A percentile compares a stretch with the other conserved stretches of the same genome.
Conservation (phyloP, 331 rosid genomes). For the Cucumis variabilis region DNA sequence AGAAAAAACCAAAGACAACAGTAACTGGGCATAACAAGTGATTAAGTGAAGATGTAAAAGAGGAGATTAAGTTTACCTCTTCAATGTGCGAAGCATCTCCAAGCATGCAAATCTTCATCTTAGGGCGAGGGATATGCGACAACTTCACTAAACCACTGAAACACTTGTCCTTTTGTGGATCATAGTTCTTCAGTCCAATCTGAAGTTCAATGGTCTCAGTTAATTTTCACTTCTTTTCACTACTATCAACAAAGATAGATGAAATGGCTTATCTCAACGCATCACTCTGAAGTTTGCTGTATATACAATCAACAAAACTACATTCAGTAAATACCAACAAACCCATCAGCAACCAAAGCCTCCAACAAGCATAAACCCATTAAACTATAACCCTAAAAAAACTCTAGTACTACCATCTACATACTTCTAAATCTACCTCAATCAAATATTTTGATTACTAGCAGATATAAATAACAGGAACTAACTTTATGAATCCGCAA, state of each 20-base stretch:
- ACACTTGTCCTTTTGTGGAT: constrained; percentile 61
- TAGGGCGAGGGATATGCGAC: constrained; percentile 59
- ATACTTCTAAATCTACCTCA: not conserved
- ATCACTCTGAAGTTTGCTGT: constrained; percentile 82
- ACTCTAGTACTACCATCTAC: not conserved
- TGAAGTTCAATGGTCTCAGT: constrained; percentile 51
- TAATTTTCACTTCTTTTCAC: constrained; percentile 68
- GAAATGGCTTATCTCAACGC: constrained; percentile 68
- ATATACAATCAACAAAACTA: not conserved
- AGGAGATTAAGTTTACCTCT: constrained; percentile 38
- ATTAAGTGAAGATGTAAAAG: not conserved
- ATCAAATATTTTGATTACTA: not conserved
- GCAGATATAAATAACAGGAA: not conserved
- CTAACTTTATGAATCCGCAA: not conserved
- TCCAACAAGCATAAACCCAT: not conserved
- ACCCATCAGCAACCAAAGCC: not conserved
- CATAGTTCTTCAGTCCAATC: constrained; percentile 56
- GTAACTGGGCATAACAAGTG: not conserved
- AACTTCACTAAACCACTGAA: constrained; percentile 52
- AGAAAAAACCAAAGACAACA: not conserved
- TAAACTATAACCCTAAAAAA: not conserved
- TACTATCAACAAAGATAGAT: constrained; percentile 52
- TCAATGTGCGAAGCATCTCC: constrained; percentile 57
- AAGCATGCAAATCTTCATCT: constrained; percentile 59
- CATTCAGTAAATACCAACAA: not conserved